Evolutionary conservation across 2,329 filamentous ascomycete species (phyloP).

Genomic region (Chaetomiaceae sp.): DNA sequence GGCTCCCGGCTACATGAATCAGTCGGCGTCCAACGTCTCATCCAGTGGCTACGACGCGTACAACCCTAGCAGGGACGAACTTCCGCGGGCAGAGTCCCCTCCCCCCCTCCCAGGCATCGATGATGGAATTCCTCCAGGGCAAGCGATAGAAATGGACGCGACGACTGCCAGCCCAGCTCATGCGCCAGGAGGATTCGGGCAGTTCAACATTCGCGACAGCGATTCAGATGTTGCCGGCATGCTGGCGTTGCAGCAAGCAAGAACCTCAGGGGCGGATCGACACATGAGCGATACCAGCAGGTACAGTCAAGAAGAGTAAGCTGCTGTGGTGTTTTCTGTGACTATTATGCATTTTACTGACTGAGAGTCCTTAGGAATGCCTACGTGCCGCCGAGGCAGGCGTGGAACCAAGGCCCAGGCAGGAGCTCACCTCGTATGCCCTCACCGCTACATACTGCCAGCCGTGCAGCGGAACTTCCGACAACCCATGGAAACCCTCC

Average conservation of each 20-base stretch:
- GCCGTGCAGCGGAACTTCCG: constrained; percentile 36
- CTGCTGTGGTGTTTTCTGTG: constrained; percentile 18
- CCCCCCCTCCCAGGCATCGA: constrained; percentile 53
- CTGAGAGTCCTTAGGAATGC: constrained; percentile 42
- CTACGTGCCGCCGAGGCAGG: constrained; percentile 53
- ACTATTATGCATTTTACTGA: constrained; percentile 26
- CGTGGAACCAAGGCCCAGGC: constrained; percentile 48
- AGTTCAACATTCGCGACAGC: constrained; percentile 54
- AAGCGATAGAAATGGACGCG: constrained; percentile 78
- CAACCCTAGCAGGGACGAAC: constrained; percentile 39
- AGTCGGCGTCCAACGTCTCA: constrained; percentile 36
- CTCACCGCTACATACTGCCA: constrained; percentile 40
- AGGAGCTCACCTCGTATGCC: constrained; percentile 43
- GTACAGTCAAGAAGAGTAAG: constrained; percentile 73
- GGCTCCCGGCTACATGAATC: constrained; percentile 36
- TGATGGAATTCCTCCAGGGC: constrained; percentile 46
- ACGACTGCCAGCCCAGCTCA: constrained; percentile 50
- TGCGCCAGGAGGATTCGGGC: constrained; percentile 40
- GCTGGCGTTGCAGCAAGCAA: constrained; percentile 63
- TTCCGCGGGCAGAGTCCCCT: constrained; percentile 60
- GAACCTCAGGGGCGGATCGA: constrained; percentile 34
- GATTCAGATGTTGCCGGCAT: constrained; percentile 71
- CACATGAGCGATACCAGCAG: constrained; percentile 63
- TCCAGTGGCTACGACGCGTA: constrained; percentile 42
- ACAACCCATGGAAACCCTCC: constrained; percentile 33